Evolutionary conservation across 176 grass and related monocot genomes (phyloP), one percentile per base, ranked within the genome.

Genomic region (Oryza officinalis): DNA sequence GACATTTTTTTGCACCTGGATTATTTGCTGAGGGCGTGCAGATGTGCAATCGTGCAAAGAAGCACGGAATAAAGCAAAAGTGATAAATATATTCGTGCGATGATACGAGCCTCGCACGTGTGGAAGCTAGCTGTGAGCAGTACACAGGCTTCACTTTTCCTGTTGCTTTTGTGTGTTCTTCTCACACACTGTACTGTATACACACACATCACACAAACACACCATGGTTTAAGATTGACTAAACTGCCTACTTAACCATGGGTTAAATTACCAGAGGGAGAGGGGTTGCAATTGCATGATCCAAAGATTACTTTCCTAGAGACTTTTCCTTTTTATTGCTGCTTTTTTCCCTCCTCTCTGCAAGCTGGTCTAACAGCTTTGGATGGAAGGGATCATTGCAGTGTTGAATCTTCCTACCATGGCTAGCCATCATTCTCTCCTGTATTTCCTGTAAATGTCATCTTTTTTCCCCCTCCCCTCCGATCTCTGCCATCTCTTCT

Each of bases 341-440:
- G 67, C 80, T 63, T 79, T 83, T 86, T 41, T 1, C 17, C 3
- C 14, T 13, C 35, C 26, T 30, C 26, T 30, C 30, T 57, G 52
- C 52, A 57, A 57, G 52, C 52, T 37, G 79, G 74, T 87, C 80
- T 83, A 77, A 45, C 88, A 86, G 54, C 80, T 86, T 83, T 91
- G 71, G 80, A 72, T 63, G 68, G 63, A 33, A 81, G 71, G 67
- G 80, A 85, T 94, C 87, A 92, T 94, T 89, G 87, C 81, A 37
- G 11, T 65, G 83, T 71, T 87, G 92, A 92, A 92, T 63, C 47
- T 23, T 49, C n/a, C 59, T 71, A 8, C 23, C 65, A 70, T 69
- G 64, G 20, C 49, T 54, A 61, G 20, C 64, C 30, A 76, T 82
- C 37, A 17, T 63, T 25, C 14, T 63, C 74, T 64, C 74, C 43